Percentiles rank a stretch among this genome's conserved stretches.
These are phyloP conservation scores for Paralagenidium karlingii DNA, from an alignment of 352 stramenopile species.

Conservation along the genomic window DNA sequence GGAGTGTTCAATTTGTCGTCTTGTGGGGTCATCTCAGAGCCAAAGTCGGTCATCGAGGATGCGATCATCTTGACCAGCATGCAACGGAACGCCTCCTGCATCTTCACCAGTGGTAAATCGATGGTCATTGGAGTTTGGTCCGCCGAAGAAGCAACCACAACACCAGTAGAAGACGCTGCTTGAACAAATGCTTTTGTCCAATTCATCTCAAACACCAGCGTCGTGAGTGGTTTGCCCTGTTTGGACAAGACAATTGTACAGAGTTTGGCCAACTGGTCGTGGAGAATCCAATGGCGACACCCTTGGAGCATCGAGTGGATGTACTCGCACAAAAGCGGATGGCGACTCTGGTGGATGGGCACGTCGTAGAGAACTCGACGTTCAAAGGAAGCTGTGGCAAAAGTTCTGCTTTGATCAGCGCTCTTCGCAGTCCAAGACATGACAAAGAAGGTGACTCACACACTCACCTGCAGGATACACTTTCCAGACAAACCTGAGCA, in stretches of 20 bases:
- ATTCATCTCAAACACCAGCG: slow-evolving; percentile 35
- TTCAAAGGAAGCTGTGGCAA: slow-evolving; percentile 46
- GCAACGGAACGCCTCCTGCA: slow-evolving; percentile 52
- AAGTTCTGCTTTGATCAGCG: no score
- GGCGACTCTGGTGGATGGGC: slow-evolving; percentile 64
- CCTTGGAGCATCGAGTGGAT: slow-evolving; percentile 57
- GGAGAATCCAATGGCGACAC: slow-evolving; percentile 43
- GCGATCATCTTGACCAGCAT: slow-evolving; percentile 44
- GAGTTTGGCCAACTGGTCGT: slow-evolving; percentile 53
- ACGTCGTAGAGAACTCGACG: slow-evolving; percentile 52
- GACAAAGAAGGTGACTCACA: neutral
- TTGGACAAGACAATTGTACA: slow-evolving; percentile 39
- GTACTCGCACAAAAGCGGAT: slow-evolving; percentile 64
- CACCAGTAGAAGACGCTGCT: neutral
- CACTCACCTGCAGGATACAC: slow-evolving; percentile 43
- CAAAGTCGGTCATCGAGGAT: slow-evolving; percentile 11
- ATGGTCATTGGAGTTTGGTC: slow-evolving; percentile 9
- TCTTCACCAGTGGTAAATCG: slow-evolving; percentile 20
- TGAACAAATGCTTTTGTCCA: slow-evolving; percentile 11
- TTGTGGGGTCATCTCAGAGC: neutral
- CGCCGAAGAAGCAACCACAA: slow-evolving; percentile 5
- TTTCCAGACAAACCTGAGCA: slow-evolving; percentile 25
- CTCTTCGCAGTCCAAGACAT: neutral
- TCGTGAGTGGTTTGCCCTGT: slow-evolving; percentile 23
- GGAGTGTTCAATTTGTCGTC: slow-evolving; percentile 1